Evolutionary conservation across 257 asterid genomes (phyloP).

Genomic region (Solanum boliviense): DNA sequence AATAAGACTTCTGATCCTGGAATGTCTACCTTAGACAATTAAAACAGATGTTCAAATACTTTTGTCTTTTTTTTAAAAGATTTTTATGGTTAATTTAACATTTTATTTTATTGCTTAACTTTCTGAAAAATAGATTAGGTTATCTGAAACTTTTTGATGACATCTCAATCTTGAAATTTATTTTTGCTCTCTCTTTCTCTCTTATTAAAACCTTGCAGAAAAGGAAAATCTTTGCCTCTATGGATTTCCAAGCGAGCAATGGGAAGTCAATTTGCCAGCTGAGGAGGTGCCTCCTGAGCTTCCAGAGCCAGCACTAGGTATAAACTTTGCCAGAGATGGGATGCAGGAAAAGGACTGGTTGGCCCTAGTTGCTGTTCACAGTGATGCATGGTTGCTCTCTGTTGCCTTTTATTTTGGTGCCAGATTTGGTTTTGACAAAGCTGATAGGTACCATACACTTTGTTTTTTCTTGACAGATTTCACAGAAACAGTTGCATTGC

Average conservation of each 20-base stretch:
- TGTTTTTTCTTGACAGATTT: neutral
- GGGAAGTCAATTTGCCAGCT: conserved; percentile 41
- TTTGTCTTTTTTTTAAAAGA: neutral
- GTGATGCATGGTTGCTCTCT: conserved; percentile 34
- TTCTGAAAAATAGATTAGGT: neutral
- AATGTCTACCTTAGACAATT: neutral
- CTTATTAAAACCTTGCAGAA: conserved; percentile 10
- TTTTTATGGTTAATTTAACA: neutral
- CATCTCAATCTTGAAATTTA: neutral
- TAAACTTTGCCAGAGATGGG: conserved; percentile 39
- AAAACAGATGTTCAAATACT: neutral
- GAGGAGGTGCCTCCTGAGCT: conserved; percentile 42
- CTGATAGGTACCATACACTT: conserved; percentile 21
- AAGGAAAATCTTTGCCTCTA: conserved; percentile 37
- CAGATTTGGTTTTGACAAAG: conserved; percentile 34
- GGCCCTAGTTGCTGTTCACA: conserved; percentile 35
- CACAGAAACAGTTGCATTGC: neutral
- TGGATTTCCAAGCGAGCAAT: conserved; percentile 27
- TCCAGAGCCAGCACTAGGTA: conserved; percentile 45
- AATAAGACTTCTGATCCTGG: neutral
- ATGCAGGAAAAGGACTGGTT: conserved; percentile 42
- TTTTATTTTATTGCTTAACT: neutral
- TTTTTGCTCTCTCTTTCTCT: neutral
- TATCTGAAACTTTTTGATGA: neutral
- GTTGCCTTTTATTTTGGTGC: conserved; percentile 42